Conservation (phyloP, 2,329 filamentous ascomycete genomes). For the Aspergillus texensis region DNA sequence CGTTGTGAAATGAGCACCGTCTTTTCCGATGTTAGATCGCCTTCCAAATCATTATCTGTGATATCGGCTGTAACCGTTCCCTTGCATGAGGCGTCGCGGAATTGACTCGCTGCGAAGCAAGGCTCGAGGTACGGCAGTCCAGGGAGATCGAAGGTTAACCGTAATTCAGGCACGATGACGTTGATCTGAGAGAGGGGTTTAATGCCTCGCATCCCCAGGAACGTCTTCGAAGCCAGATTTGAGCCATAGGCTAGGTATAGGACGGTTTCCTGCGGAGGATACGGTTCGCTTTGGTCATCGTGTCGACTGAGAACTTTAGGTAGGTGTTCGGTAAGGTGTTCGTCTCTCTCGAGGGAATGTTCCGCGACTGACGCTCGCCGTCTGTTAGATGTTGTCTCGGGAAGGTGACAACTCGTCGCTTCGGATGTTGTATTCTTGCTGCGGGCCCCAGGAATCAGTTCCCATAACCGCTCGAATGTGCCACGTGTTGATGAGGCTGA, state of each 20-base stretch:
- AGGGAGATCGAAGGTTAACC: constrained; percentile 81
- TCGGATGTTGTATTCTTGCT: not conserved
- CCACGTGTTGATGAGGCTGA: not conserved
- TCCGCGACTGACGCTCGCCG: constrained; percentile 26
- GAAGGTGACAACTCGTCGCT: constrained; percentile 9
- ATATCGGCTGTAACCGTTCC: constrained; percentile 14
- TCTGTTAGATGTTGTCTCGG: constrained; percentile 23
- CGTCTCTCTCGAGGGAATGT: constrained; percentile 28
- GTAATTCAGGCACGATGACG: constrained; percentile 76
- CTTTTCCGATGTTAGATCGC: constrained; percentile 34
- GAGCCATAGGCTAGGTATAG: constrained; percentile 90
- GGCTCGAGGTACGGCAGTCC: constrained; percentile 86
- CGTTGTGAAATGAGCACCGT: constrained; percentile 27
- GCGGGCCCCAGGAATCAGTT: constrained; percentile 4
- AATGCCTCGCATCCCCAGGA: constrained; percentile 76
- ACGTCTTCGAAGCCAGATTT: constrained; percentile 80
- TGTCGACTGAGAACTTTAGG: not conserved
- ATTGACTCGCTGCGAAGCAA: constrained; percentile 82
- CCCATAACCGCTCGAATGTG: constrained; percentile 16
- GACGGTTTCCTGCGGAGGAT: constrained; percentile 53
- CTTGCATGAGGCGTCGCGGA: constrained; percentile 50
- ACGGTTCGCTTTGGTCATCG: not conserved
- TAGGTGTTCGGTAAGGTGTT: constrained; percentile 25
- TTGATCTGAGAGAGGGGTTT: constrained; percentile 78
- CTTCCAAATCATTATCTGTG: constrained; percentile 8